phyloP scores from a whole-genome alignment of 2,329 filamentous ascomycete species.

The Aspergillus sp. region DNA sequence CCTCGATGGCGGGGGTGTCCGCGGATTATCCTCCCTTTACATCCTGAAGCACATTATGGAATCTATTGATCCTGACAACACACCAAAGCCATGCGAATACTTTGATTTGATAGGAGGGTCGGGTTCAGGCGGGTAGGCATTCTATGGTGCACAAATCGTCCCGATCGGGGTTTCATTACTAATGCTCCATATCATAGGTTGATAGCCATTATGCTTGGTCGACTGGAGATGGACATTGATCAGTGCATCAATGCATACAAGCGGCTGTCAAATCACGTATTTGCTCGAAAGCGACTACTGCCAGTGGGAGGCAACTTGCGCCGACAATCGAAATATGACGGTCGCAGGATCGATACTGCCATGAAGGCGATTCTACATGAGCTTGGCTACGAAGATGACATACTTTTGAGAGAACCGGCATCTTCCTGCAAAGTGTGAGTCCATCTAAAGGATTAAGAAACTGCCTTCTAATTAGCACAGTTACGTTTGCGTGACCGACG shows the following conservation, averaged over 20 bases:
- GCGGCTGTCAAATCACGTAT: conserved; percentile 40
- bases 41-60: conserved; percentile 41
- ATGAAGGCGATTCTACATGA: conserved; percentile 29
- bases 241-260: conserved; percentile 49
- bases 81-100: conserved; percentile 38
- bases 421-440: conserved; percentile 30
- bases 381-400: conserved; percentile 25
- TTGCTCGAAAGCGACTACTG: conserved; percentile 31
- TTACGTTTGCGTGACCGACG: conserved; percentile 36
- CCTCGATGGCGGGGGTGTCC: conserved; percentile 45
- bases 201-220: conserved; percentile 52
- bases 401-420: conserved; percentile 29
- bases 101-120: conserved; percentile 47
- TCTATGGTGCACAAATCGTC: not conserved
- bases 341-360: conserved; percentile 32
- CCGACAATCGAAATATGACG: conserved; percentile 32
- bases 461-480: not conserved
- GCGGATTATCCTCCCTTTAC: conserved; percentile 41
- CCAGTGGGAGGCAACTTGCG: conserved; percentile 14
- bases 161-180: not conserved
- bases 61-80: conserved; percentile 28
- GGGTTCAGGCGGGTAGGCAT: conserved; percentile 38
- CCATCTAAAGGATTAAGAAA: not conserved
- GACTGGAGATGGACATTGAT: conserved; percentile 47
- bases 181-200: conserved; percentile 32